Evolutionary conservation across 2,329 filamentous ascomycete species (phyloP).

Genomic region (Aspergillus sp.): DNA sequence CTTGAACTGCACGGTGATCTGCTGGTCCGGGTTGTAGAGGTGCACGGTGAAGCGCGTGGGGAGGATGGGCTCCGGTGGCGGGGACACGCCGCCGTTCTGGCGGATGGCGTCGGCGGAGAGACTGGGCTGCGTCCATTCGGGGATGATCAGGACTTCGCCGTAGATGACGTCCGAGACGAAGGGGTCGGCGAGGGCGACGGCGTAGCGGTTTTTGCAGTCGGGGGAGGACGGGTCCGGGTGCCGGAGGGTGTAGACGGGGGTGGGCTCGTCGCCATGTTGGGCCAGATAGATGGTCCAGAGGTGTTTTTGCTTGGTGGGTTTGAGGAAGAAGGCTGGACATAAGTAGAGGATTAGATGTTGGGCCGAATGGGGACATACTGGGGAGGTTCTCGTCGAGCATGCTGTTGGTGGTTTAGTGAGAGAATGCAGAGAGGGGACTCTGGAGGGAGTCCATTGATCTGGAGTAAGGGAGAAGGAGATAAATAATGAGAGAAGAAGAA

Average conservation of each 20-base stretch:
- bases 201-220: conserved; percentile 78
- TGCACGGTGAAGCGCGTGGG: conserved; percentile 80
- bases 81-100: conserved; percentile 63
- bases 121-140: conserved; percentile 80
- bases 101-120: conserved; percentile 79
- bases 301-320: conserved; percentile 47
- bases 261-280: conserved; percentile 77
- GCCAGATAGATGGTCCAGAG: conserved; percentile 46
- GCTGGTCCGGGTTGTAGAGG: conserved; percentile 91
- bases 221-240: conserved; percentile 70
- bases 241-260: conserved; percentile 76
- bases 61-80: conserved; percentile 67
- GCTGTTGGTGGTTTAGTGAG: conserved; percentile 11
- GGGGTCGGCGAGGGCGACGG: conserved; percentile 79
- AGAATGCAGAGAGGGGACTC: not conserved
- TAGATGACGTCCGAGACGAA: conserved; percentile 78
- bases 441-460: not conserved
- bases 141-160: conserved; percentile 79
- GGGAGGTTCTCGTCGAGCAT: conserved; percentile 98
- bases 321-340: conserved; percentile 58
- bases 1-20: conserved; percentile 66
- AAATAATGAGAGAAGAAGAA: not conserved
- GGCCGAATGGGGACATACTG: conserved; percentile 42
- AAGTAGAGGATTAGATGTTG: not conserved
- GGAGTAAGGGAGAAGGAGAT: not conserved